phyloP scores from a whole-genome alignment of 1,139 yeast genomes.

The Sugiyamaella sp. region DNA sequence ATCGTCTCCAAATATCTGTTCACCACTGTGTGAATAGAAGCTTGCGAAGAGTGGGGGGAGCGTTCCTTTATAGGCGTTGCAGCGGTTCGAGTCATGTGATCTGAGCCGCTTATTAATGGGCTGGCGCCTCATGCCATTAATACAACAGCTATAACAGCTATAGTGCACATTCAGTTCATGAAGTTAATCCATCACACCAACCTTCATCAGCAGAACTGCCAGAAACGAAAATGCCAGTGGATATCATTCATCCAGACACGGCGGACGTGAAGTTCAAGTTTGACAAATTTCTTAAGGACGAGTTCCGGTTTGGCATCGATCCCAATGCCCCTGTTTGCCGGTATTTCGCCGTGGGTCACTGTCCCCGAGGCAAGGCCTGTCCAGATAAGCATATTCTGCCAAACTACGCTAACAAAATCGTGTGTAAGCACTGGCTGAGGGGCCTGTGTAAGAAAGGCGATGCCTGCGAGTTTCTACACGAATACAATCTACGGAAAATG shows the following conservation, averaged over 20 bases:
- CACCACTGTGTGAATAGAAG: too few relatives aligned
- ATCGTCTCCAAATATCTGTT: too few relatives aligned
- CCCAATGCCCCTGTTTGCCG: constrained; percentile 92
- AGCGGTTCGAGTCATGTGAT: too few relatives aligned
- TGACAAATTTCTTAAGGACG: constrained; percentile 79
- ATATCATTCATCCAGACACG: constrained; percentile 41
- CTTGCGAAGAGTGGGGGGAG: too few relatives aligned
- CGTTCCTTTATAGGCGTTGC: too few relatives aligned
- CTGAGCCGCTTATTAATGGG: constrained; percentile 11
- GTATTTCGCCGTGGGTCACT: constrained; percentile 69
- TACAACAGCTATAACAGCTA: too few relatives aligned
- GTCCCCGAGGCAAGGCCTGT: constrained; percentile 84
- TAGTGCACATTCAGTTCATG: too few relatives aligned
- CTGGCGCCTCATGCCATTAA: background rate
- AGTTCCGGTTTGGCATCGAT: constrained; percentile 79
- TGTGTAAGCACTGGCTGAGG: constrained; percentile 97
- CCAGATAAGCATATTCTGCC: constrained; percentile 88
- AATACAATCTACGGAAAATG: constrained; percentile 91
- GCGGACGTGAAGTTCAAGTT: constrained; percentile 63
- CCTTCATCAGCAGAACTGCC: background rate
- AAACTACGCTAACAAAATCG: constrained; percentile 76
- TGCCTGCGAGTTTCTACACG: constrained; percentile 95
- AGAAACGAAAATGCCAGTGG: constrained; percentile 17
- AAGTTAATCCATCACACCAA: background rate
- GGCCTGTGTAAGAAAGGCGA: constrained; percentile 97